These are phyloP conservation scores for Naganishia friedmannii DNA, from an alignment of 768 basidiomycete species.

Conservation along the genomic window DNA sequence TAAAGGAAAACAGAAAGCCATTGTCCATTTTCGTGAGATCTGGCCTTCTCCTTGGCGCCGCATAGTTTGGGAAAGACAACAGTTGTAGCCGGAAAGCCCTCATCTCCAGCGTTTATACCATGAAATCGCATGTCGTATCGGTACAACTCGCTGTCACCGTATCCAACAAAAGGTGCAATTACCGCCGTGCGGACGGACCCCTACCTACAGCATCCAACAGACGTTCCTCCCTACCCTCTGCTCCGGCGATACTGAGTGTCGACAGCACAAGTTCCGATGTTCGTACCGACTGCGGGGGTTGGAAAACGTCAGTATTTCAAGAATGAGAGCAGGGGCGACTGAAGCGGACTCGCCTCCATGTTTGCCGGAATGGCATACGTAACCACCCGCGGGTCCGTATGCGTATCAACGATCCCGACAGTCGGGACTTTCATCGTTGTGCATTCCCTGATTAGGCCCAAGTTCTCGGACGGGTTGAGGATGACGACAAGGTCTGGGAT, in stretches of 20 bases:
- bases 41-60: no score
- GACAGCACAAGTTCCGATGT: conserved; percentile 88
- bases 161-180: neutral
- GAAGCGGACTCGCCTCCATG: conserved; percentile 62
- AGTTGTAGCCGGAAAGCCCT: no score
- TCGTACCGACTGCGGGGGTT: conserved; percentile 55
- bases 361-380: conserved; percentile 99
- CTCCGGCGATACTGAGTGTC: conserved; percentile 80
- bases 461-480: conserved; percentile 81
- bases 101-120: neutral
- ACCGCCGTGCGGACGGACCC: neutral
- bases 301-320: neutral
- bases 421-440: conserved; percentile 86
- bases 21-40: no score
- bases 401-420: conserved; percentile 88
- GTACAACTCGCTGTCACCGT: neutral
- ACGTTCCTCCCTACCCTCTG: conserved; percentile 51
- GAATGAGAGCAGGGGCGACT: neutral
- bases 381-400: conserved; percentile 90
- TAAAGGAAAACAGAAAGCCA: neutral
- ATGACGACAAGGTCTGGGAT: conserved; percentile 85
- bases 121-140: neutral
- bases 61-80: no score
- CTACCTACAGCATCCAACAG: conserved; percentile 4
- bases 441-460: conserved; percentile 80